Conservation (phyloP, 2,329 filamentous ascomycete genomes). For the Cercospora sp. region DNA sequence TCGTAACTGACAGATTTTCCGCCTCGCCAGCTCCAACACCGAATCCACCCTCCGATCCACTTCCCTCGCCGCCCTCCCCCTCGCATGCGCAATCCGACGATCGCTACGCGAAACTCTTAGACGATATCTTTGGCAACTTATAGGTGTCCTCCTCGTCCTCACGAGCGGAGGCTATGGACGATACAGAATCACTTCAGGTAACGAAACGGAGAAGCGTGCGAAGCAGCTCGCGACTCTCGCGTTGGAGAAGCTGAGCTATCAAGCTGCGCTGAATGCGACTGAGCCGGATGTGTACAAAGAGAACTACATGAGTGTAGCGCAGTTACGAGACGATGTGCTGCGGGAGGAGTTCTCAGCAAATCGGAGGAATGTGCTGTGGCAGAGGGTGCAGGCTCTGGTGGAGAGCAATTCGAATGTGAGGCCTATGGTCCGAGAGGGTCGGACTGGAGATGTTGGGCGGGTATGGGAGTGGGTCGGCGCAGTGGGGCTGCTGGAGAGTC, state of each 20-base stretch:
- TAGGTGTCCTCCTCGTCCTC: conserved; percentile 57
- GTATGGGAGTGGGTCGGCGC: conserved; percentile 71
- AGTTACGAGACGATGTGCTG: conserved; percentile 87
- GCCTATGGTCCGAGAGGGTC: conserved; percentile 67
- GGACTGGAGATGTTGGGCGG: conserved; percentile 57
- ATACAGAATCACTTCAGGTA: conserved; percentile 61
- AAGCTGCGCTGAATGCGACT: conserved; percentile 75
- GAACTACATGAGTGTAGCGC: conserved; percentile 80
- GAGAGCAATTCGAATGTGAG: conserved; percentile 93
- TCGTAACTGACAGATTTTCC: conserved; percentile 79
- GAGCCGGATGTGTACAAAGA: conserved; percentile 67
- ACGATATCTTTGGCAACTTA: conserved; percentile 84
- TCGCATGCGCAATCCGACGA: conserved; percentile 77
- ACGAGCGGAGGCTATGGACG: conserved; percentile 63
- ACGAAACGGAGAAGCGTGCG: conserved; percentile 69
- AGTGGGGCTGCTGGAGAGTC: conserved; percentile 41
- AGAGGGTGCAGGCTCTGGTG: conserved; percentile 76
- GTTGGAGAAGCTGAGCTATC: conserved; percentile 76
- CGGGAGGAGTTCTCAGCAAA: conserved; percentile 74
- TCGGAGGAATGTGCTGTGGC: conserved; percentile 80
- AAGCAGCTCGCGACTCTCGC: conserved; percentile 82
- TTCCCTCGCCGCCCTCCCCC: conserved; percentile 87
- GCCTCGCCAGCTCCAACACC: conserved; percentile 60
- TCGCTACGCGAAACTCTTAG: conserved; percentile 78
- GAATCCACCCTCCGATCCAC: conserved; percentile 69